Evolutionary conservation across 148 eudicot species (phyloP).

Genomic region (Silene latifolia): DNA sequence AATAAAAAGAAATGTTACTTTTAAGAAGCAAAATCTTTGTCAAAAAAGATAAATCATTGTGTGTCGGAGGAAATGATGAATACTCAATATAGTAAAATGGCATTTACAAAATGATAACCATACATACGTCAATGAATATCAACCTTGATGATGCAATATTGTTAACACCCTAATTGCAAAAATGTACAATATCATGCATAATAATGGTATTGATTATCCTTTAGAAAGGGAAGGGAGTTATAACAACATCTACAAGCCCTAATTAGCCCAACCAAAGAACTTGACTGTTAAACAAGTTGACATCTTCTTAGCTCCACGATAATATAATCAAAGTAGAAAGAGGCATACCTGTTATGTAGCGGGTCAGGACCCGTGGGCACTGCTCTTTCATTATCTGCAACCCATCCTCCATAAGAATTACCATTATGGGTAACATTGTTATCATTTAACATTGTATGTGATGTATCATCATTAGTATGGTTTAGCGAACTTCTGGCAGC

Average conservation of each 20-base stretch:
- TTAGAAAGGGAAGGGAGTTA: too few relatives aligned
- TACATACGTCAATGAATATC: too few relatives aligned
- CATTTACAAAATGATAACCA: too few relatives aligned
- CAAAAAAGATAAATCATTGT: neutral
- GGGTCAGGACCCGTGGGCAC: conserved; percentile 60
- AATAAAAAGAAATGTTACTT: neutral
- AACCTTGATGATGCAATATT: too few relatives aligned
- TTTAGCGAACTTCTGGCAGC: conserved; percentile 1
- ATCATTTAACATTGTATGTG: neutral
- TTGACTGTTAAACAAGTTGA: neutral
- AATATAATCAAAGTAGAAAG: neutral
- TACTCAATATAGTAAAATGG: too few relatives aligned
- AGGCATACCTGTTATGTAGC: conserved; percentile 44
- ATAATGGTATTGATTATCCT: too few relatives aligned
- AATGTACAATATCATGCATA: too few relatives aligned
- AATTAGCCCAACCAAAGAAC: too few relatives aligned
- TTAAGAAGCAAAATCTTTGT: neutral
- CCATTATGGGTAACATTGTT: neutral
- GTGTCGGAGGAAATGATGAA: too few relatives aligned
- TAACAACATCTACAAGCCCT: too few relatives aligned
- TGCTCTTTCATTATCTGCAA: conserved; percentile 33
- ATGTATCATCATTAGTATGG: neutral
- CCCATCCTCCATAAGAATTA: conserved; percentile 30
- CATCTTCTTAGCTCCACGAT: too few relatives aligned
- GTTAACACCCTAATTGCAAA: too few relatives aligned